These are phyloP conservation scores for Pseudoscleropodium purum DNA, from an alignment of 225 moss, liverwort and hornwort genomes.

Conservation along the genomic window DNA sequence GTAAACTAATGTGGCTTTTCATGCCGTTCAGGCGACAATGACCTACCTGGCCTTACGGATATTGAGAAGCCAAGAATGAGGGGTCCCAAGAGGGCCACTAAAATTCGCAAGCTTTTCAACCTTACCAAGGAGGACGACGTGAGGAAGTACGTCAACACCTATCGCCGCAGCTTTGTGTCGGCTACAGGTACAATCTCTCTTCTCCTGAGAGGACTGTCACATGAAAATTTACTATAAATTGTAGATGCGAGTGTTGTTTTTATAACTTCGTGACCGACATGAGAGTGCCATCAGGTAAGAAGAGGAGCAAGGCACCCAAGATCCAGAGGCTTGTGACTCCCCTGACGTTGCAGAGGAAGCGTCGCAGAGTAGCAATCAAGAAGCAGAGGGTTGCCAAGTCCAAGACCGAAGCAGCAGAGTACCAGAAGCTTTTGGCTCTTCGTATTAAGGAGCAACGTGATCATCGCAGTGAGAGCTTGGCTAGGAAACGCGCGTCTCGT, in stretches of 20 bases:
- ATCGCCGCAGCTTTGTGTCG: constrained; percentile 65
- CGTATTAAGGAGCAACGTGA: constrained; percentile 87
- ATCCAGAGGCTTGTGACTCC: constrained; percentile 94
- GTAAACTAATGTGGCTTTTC: background rate
- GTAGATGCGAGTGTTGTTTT: background rate
- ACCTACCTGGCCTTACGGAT: constrained; percentile 77
- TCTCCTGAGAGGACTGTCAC: background rate
- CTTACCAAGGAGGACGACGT: constrained; percentile 93
- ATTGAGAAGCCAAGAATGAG: constrained; percentile 93
- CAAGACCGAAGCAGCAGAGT: constrained; percentile 67
- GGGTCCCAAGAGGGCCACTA: constrained; percentile 87
- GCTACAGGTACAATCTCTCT: constrained; percentile 34
- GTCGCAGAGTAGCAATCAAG: constrained; percentile 63
- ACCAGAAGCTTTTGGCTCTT: constrained; percentile 78
- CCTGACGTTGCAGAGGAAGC: constrained; percentile 82
- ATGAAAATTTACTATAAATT: background rate
- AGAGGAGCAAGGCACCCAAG: constrained; percentile 93
- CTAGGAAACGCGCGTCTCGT: constrained; percentile 80
- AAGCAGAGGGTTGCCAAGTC: constrained; percentile 66
- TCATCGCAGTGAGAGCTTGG: constrained; percentile 76
- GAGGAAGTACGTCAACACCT: constrained; percentile 93
- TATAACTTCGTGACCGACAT: background rate
- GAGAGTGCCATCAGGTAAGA: constrained; percentile 44
- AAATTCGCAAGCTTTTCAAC: constrained; percentile 91
- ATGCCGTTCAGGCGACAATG: constrained; percentile 38